Conservation (phyloP, 208 protist genomes). For the Porcisia hertigi region DNA sequence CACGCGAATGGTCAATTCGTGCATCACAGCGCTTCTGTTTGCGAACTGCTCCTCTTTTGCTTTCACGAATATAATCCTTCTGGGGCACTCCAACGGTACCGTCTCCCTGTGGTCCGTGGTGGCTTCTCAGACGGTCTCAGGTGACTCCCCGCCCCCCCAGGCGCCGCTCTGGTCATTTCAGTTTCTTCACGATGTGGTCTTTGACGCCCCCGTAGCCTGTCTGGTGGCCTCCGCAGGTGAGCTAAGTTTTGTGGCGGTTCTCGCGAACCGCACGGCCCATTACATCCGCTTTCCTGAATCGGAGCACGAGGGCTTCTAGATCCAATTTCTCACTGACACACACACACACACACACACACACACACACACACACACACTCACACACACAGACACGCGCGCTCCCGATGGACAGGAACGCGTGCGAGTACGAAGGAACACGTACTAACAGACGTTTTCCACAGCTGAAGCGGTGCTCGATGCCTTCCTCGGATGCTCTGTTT, state of each 20-base stretch:
- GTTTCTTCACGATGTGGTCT: constrained; percentile 26
- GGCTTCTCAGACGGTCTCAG: constrained; percentile 23
- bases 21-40: constrained; percentile 24
- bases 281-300: constrained; percentile 15
- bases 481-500: no score
- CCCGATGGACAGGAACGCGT: no score
- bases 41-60: constrained; percentile 31
- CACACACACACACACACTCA: background rate
- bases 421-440: no score
- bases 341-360: background rate
- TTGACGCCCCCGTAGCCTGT: constrained; percentile 26
- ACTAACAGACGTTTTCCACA: no score
- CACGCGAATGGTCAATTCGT: constrained; percentile 12
- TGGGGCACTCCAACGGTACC: constrained; percentile 27
- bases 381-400: background rate
- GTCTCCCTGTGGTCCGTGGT: constrained; percentile 31
- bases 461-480: no score
- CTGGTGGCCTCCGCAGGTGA: constrained; percentile 15
- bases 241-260: constrained; percentile 21
- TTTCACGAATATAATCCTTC: constrained; percentile 22
- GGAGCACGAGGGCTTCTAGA: constrained; percentile 14
- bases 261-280: constrained; percentile 24
- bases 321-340: background rate
- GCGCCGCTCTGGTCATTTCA: constrained; percentile 31
- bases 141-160: background rate